Evolutionary conservation across 1,284 basidiomycete genomes (phyloP), one percentile per base, ranked within the genome.

Genomic region (Ganoderma leucocontextum): DNA sequence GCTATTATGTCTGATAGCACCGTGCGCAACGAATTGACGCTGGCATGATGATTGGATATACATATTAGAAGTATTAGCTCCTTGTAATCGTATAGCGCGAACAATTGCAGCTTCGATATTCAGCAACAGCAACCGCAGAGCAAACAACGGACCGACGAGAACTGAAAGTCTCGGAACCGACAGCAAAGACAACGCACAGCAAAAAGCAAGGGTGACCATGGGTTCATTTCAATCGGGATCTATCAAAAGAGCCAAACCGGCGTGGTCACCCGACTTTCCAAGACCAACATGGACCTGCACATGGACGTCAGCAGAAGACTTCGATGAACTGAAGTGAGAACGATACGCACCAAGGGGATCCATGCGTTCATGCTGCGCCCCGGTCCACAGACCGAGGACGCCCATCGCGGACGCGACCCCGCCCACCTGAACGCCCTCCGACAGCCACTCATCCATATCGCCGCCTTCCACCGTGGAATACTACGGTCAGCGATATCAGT

Each of bases 351-450:
- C 86, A 4, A 86, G 74, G 1, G 83, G 82, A 74, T 87, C 86
- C 29, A 81, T 80, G 4, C 79, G 75, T 63, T 84, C 82, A 70
- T 90, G 88, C 19, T 79, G 77, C 3, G 86, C 86, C 6, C 87
- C 86, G 0, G 88, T 89, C 89, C 88, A 90, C 76, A 87, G 74
- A 4, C 87, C 88, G 0, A 90, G 77, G 1, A 89, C 75, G 19
- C 88, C 88, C 52, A 83, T 76, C 0, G 82, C 84, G 33, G 86
- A 86, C 22, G 84, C 86, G 7, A 85, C 78, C 0, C 82, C 83
- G 22, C 89, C 89, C 1, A 90, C 75, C 71, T 90, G 88, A 0
- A 90, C 78, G 19, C 84, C 86, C 71, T 90, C 87, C n/a, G 82
- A 85, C 2, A 81, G 78, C 88, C 88, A 89, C 70, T 88, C 84